Conservation (phyloP, 352 stramenopile species). For the Pythium angustatum region DNA sequence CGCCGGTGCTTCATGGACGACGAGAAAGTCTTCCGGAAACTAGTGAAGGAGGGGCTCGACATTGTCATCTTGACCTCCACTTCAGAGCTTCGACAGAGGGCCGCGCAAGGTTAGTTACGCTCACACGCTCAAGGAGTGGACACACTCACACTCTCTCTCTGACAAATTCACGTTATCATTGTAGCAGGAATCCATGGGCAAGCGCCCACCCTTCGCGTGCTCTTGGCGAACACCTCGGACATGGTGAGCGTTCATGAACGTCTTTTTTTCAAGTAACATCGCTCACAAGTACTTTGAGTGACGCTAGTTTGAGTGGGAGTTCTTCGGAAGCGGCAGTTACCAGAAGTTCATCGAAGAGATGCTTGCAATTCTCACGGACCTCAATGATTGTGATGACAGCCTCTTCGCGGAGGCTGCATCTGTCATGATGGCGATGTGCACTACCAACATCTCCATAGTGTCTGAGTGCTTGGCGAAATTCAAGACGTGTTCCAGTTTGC, state of each 20-base stretch:
- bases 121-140: too few relatives aligned
- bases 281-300: not conserved
- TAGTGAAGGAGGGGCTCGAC: constrained; percentile 17
- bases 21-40: constrained; percentile 11
- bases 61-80: constrained; percentile 11
- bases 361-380: constrained; percentile 30
- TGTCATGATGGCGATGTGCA: constrained; percentile 40
- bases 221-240: constrained; percentile 23
- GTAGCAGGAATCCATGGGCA: constrained; percentile 5
- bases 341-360: constrained; percentile 28
- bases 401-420: constrained; percentile 32
- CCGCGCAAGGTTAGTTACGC: constrained; percentile 5
- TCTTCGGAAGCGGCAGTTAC: constrained; percentile 32
- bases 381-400: constrained; percentile 29
- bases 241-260: too few relatives aligned
- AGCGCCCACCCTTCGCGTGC: constrained; percentile 6
- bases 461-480: constrained; percentile 15
- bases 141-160: too few relatives aligned
- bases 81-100: constrained; percentile 9
- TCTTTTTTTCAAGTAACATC: too few relatives aligned
- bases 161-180: too few relatives aligned
- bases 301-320: constrained; percentile 45
- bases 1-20: constrained; percentile 25
- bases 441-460: constrained; percentile 30
- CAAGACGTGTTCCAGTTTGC: not conserved